A percentile compares a stretch with the other conserved stretches of the same genome.
These are phyloP conservation scores for Glebionis coronaria DNA, from an alignment of 129 eudicot species.

Conservation along the genomic window DNA sequence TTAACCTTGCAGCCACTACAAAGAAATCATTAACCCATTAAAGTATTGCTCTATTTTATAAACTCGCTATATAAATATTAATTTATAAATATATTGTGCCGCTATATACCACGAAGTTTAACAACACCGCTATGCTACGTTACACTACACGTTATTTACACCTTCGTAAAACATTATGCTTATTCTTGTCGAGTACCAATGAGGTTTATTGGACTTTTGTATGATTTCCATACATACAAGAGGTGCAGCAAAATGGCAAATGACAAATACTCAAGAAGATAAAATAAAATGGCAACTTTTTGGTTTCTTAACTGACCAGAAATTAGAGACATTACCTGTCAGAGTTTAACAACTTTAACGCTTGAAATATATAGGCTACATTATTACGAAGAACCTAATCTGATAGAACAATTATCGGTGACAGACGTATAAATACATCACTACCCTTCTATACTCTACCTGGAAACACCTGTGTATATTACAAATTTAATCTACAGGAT, in stretches of 20 bases:
- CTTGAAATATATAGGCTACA: neutral
- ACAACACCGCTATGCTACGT: too few relatives aligned
- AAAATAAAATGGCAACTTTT: neutral
- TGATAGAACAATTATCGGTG: slow-evolving; percentile 12
- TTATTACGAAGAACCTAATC: slow-evolving; percentile 20
- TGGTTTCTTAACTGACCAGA: neutral
- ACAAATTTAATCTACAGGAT: slow-evolving; percentile 33
- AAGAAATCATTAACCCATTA: too few relatives aligned
- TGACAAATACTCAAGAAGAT: neutral
- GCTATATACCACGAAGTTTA: too few relatives aligned
- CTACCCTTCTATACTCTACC: slow-evolving; percentile 36
- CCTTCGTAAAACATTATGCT: too few relatives aligned
- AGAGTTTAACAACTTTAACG: neutral
- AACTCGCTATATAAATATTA: too few relatives aligned
- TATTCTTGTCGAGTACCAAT: neutral
- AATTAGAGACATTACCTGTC: neutral
- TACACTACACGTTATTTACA: too few relatives aligned
- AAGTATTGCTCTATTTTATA: too few relatives aligned
- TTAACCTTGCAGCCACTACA: too few relatives aligned
- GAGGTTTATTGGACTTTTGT: neutral
- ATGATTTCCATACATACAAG: neutral
- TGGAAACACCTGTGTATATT: slow-evolving; percentile 37
- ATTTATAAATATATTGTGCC: too few relatives aligned
- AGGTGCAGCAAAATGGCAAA: neutral
- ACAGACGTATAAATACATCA: slow-evolving; percentile 19